Evolutionary conservation across 805 yeast species (phyloP).

Genomic region (Pichia phayaonensis): DNA sequence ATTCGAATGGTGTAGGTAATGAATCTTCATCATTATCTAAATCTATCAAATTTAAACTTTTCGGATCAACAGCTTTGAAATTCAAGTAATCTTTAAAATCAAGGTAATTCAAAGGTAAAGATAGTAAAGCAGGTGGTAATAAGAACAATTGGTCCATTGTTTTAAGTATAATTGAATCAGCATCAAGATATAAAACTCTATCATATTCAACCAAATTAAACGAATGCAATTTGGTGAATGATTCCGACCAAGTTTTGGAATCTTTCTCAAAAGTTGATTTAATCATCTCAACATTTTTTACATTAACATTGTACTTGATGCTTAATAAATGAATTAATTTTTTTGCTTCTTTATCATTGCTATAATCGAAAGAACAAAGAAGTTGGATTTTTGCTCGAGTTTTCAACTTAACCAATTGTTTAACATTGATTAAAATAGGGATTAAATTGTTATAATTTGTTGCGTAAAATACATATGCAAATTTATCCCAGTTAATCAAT

Average conservation of each 20-base stretch:
- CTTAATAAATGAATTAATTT: not conserved
- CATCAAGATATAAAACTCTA: conserved; percentile 49
- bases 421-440: conserved; percentile 42
- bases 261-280: conserved; percentile 12
- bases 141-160: conserved; percentile 46
- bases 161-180: conserved; percentile 39
- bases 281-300: conserved; percentile 23
- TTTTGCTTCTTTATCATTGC: not conserved
- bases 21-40: not conserved
- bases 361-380: conserved; percentile 25
- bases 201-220: conserved; percentile 44
- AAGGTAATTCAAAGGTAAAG: conserved; percentile 40
- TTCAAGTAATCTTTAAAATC: conserved; percentile 18
- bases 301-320: conserved; percentile 18
- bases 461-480: conserved; percentile 57
- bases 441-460: conserved; percentile 45
- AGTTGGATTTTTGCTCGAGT: conserved; percentile 42
- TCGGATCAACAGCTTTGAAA: not conserved
- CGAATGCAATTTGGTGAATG: conserved; percentile 49
- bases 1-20: conserved; percentile 16
- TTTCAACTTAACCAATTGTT: conserved; percentile 27
- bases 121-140: conserved; percentile 38
- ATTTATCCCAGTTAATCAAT: conserved; percentile 33
- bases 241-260: conserved; percentile 36
- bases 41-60: not conserved